A percentile compares a stretch with the other conserved stretches of the same genome.
Evolutionary conservation across 192 early-diverging fungal species (phyloP).

Genomic region (Allomyces arbusculus): DNA sequence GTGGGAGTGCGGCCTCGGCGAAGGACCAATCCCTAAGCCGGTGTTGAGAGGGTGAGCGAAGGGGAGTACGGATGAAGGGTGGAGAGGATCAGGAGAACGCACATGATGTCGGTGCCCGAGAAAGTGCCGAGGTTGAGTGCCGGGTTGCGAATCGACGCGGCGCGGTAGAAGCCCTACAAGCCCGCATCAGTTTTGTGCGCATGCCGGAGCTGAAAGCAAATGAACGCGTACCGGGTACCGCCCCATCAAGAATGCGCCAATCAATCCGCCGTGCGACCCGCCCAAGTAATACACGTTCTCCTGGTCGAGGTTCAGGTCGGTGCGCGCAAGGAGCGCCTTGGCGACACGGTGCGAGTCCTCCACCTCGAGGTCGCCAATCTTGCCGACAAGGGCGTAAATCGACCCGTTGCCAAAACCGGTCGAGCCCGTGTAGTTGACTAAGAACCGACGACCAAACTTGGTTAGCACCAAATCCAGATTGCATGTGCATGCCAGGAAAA

Average conservation of each 20-base stretch:
- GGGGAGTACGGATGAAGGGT: constrained; percentile 20
- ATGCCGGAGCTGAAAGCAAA: too few relatives aligned
- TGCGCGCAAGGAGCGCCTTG: constrained; percentile 2
- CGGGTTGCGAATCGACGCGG: constrained; percentile 47
- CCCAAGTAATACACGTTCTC: constrained; percentile 35
- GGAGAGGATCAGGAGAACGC: background rate
- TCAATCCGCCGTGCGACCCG: constrained; percentile 54
- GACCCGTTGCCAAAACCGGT: constrained; percentile 54
- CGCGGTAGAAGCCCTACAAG: constrained; percentile 43
- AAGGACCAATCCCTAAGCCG: constrained; percentile 36
- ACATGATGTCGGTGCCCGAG: constrained; percentile 4
- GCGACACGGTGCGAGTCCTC: constrained; percentile 34
- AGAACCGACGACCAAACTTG: constrained; percentile 2
- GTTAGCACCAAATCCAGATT: too few relatives aligned
- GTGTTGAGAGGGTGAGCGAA: constrained; percentile 26
- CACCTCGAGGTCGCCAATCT: constrained; percentile 43
- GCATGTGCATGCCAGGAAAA: background rate
- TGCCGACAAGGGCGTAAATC: constrained; percentile 38
- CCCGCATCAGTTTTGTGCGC: too few relatives aligned
- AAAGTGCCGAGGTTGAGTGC: constrained; percentile 36
- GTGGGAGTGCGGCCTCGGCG: constrained; percentile 39
- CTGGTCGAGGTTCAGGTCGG: constrained; percentile 18
- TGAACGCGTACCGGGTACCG: constrained; percentile 17
- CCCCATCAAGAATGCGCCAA: constrained; percentile 31
- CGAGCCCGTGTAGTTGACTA: constrained; percentile 62